These are phyloP conservation scores for Naganishia sp. DNA, from an alignment of 1,284 basidiomycete species.

Conservation along the genomic window DNA sequence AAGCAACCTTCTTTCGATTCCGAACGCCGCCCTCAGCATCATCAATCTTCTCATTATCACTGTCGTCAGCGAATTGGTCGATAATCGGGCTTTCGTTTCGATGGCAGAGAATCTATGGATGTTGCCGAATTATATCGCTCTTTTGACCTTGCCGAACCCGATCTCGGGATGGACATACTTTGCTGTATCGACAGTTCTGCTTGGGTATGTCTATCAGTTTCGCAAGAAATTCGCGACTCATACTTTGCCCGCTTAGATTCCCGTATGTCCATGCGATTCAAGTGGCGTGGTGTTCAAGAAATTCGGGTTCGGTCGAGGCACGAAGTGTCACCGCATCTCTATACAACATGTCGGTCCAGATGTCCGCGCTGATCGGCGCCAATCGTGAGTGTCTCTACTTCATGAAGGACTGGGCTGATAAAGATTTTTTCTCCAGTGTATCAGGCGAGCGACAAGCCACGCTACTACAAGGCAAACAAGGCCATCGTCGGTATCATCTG, in stretches of 20 bases:
- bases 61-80: constrained; percentile 29
- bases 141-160: constrained; percentile 28
- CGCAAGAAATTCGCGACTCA: background rate
- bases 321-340: constrained; percentile 35
- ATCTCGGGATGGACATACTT: constrained; percentile 38
- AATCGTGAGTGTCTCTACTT: constrained; percentile 16
- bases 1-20: constrained; percentile 64
- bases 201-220: constrained; percentile 21
- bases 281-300: constrained; percentile 33
- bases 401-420: background rate
- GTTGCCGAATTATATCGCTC: constrained; percentile 41
- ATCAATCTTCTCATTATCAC: constrained; percentile 33
- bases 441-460: constrained; percentile 29
- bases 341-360: constrained; percentile 34
- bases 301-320: constrained; percentile 30
- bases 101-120: constrained; percentile 37
- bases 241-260: background rate
- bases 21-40: constrained; percentile 33
- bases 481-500: constrained; percentile 30
- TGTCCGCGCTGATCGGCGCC: constrained; percentile 30
- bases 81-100: constrained; percentile 38
- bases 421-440: constrained; percentile 15
- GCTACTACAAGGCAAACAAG: constrained; percentile 32
- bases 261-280: constrained; percentile 27
- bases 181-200: constrained; percentile 35